phyloP scores from a whole-genome alignment of 352 stramenopile species.

The Globisporangium emineosum region DNA sequence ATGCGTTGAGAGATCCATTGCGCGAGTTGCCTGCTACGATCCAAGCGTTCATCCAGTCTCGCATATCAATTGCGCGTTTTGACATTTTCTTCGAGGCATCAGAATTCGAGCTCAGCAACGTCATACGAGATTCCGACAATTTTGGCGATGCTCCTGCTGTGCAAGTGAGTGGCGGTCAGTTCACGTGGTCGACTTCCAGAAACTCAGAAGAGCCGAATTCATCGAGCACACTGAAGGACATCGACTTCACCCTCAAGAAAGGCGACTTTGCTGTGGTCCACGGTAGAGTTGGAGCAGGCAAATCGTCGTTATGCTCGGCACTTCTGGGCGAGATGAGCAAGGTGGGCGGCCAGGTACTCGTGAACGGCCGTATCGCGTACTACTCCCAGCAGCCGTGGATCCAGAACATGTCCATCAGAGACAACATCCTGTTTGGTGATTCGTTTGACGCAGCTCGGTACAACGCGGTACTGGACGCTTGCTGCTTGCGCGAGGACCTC shows the following conservation, averaged over 20 bases:
- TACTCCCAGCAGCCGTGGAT: constrained; percentile 91
- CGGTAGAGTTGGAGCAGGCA: constrained; percentile 45
- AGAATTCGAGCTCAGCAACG: constrained; percentile 26
- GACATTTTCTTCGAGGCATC: constrained; percentile 27
- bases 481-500: constrained; percentile 50
- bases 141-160: neutral
- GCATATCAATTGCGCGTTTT: constrained; percentile 34
- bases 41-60: constrained; percentile 39
- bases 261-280: constrained; percentile 54
- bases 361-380: constrained; percentile 52
- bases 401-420: constrained; percentile 91
- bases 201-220: constrained; percentile 12
- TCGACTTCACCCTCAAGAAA: constrained; percentile 38
- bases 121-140: constrained; percentile 14
- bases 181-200: constrained; percentile 20
- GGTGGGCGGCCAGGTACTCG: constrained; percentile 27
- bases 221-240: constrained; percentile 22
- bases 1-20: constrained; percentile 37
- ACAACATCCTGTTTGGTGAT: constrained; percentile 94
- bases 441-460: constrained; percentile 48
- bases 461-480: constrained; percentile 57
- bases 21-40: constrained; percentile 32
- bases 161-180: neutral
- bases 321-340: constrained; percentile 87
- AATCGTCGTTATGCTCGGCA: constrained; percentile 51